Percentiles rank a stretch among this genome's conserved stretches.
phyloP scores from a whole-genome alignment of 495 filamentous ascomycete genomes.

The Aspergillus taichungensis region DNA sequence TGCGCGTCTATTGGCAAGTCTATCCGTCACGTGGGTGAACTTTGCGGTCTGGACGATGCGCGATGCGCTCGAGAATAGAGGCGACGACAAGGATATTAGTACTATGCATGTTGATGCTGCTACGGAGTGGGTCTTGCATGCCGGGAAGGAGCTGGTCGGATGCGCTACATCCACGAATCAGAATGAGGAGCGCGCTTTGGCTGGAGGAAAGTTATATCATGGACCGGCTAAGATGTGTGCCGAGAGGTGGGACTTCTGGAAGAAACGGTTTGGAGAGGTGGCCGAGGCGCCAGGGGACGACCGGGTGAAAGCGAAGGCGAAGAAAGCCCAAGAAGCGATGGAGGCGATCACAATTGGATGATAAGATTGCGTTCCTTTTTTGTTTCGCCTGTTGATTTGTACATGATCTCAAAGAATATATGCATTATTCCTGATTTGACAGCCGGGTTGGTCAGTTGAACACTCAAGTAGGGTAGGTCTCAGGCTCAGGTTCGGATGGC shows the following conservation, averaged over 20 bases:
- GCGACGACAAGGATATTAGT: not conserved
- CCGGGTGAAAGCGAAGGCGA: not conserved
- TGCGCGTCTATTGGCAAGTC: not conserved
- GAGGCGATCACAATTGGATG: not conserved
- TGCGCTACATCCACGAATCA: not conserved
- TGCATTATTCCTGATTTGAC: not conserved
- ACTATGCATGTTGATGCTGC: not conserved
- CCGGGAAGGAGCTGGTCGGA: not conserved
- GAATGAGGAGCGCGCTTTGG: not conserved
- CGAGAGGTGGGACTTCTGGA: constrained; percentile 4
- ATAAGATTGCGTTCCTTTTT: not conserved
- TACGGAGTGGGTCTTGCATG: not conserved
- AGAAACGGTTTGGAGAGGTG: not conserved
- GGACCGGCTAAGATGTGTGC: not conserved
- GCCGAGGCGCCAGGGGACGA: not conserved
- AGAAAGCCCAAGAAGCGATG: not conserved
- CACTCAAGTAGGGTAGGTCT: too few relatives aligned
- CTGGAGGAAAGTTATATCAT: not conserved
- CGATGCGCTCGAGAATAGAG: not conserved
- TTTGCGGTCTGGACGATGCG: constrained; percentile 2
- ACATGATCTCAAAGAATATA: not conserved
- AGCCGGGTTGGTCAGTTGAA: too few relatives aligned
- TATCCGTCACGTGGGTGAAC: not conserved
- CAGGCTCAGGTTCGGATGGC: too few relatives aligned
- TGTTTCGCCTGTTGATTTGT: not conserved